phyloP scores from a whole-genome alignment of 2,329 filamentous ascomycete species.

The Trichoderma citrinoviride region DNA sequence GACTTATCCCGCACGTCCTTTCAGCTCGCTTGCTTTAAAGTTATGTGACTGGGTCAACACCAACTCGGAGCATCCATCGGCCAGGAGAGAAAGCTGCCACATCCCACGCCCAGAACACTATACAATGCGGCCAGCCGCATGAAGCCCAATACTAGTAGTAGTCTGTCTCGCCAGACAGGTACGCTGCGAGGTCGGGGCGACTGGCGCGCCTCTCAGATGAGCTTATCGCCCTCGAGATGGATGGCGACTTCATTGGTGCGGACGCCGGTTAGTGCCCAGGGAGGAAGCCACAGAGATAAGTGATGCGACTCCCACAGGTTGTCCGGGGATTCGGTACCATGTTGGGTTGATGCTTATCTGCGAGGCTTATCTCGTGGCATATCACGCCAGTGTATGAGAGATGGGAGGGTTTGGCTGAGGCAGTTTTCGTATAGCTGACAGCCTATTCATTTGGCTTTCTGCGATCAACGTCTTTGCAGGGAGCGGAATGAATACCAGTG shows the following conservation, averaged over 20 bases:
- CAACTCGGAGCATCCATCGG: background rate
- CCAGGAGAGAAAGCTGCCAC: background rate
- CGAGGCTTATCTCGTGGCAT: slow-evolving; percentile 18
- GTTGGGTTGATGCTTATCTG: slow-evolving; percentile 20
- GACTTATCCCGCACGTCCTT: slow-evolving; percentile 4
- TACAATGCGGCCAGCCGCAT: background rate
- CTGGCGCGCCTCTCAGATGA: slow-evolving; percentile 1
- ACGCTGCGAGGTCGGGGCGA: slow-evolving; percentile 6
- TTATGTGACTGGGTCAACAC: slow-evolving; percentile 11
- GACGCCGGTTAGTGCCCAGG: slow-evolving; percentile 8
- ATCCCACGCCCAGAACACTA: slow-evolving; percentile 8
- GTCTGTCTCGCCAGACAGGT: background rate
- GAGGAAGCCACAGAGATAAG: slow-evolving; percentile 21
- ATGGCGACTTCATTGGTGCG: slow-evolving; percentile 11
- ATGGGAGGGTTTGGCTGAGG: background rate
- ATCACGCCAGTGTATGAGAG: background rate
- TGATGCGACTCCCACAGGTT: slow-evolving; percentile 19
- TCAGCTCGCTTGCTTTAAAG: slow-evolving; percentile 14
- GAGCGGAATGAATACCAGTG: background rate
- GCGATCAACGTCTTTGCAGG: background rate
- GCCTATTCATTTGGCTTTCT: background rate
- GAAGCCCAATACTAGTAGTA: slow-evolving; percentile 6
- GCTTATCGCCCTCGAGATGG: slow-evolving; percentile 19
- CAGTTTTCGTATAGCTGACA: slow-evolving; percentile 7
- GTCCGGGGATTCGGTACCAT: slow-evolving; percentile 1